phyloP scores from a whole-genome alignment of 2,329 filamentous ascomycete genomes.

The Pyricularia grisea region DNA sequence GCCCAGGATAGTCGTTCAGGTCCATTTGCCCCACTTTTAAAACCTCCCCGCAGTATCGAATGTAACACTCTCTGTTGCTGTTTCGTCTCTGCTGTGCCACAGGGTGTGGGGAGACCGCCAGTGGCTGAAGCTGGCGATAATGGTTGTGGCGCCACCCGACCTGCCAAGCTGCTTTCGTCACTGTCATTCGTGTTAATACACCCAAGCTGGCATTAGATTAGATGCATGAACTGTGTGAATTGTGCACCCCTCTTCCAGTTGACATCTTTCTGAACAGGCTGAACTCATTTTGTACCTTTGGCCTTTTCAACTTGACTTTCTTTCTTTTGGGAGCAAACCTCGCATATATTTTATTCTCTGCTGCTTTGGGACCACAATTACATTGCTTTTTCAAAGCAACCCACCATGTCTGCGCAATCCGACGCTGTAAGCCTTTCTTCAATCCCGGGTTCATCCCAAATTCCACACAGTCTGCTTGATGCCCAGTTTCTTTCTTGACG shows the following conservation, averaged over 20 bases:
- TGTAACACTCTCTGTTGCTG: not conserved
- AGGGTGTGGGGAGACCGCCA: not conserved
- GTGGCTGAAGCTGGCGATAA: slow-evolving; percentile 4
- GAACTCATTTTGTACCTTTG: not conserved
- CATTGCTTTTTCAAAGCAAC: not conserved
- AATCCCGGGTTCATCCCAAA: slow-evolving; percentile 2
- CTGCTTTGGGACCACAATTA: not conserved
- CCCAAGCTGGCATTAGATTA: not conserved
- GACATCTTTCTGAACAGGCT: not conserved
- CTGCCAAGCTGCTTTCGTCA: not conserved
- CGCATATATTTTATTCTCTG: not conserved
- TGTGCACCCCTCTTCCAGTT: not conserved
- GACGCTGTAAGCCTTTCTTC: slow-evolving; percentile 16
- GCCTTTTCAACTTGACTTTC: not conserved
- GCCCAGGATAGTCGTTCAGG: not conserved
- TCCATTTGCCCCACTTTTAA: not conserved
- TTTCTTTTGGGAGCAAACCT: not conserved
- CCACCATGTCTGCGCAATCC: slow-evolving; percentile 22
- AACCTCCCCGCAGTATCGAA: not conserved
- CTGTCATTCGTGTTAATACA: not conserved
- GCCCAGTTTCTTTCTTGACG: not conserved
- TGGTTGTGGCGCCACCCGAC: not conserved
- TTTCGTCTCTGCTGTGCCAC: not conserved
- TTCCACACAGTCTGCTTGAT: slow-evolving; percentile 4
- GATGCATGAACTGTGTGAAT: not conserved